These are phyloP conservation scores for Microthlaspi erraticum DNA, from an alignment of 345 rosid genomes.

Conservation along the genomic window DNA sequence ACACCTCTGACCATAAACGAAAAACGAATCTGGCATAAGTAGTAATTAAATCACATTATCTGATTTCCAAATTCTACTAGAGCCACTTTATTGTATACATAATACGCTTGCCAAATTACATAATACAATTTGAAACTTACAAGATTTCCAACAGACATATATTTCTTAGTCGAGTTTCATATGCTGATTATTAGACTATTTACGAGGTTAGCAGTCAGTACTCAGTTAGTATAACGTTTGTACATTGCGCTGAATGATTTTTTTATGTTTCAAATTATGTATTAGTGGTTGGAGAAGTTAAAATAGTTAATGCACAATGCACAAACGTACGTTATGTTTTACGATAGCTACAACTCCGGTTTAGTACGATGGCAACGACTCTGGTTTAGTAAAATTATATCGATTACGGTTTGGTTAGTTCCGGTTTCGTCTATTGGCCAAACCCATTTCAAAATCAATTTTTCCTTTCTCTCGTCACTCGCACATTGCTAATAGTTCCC, in stretches of 20 bases:
- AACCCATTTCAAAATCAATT: conserved; percentile 1
- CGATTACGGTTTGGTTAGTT: not conserved
- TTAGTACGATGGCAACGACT: no score
- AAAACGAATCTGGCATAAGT: not conserved
- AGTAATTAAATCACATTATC: not conserved
- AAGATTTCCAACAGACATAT: not conserved
- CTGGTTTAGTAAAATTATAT: conserved; percentile 11
- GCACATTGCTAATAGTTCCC: no score
- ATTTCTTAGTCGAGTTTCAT: not conserved
- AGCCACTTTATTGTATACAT: not conserved
- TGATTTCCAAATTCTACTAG: not conserved
- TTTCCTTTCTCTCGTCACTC: not conserved
- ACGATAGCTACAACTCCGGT: no score
- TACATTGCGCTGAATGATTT: not conserved
- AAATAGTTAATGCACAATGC: no score
- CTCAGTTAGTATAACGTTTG: not conserved
- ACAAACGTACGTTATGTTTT: no score
- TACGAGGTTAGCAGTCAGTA: no score
- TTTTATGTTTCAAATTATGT: not conserved
- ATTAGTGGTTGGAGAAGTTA: not conserved
- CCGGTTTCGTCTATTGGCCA: not conserved
- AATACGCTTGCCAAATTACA: not conserved
- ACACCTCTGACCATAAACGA: not conserved
- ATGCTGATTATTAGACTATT: not conserved
- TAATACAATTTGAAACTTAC: not conserved